Percentiles rank a stretch among this genome's conserved stretches.
phyloP scores from a whole-genome alignment of 139 green algal species.

The Trebouxia sp. region DNA sequence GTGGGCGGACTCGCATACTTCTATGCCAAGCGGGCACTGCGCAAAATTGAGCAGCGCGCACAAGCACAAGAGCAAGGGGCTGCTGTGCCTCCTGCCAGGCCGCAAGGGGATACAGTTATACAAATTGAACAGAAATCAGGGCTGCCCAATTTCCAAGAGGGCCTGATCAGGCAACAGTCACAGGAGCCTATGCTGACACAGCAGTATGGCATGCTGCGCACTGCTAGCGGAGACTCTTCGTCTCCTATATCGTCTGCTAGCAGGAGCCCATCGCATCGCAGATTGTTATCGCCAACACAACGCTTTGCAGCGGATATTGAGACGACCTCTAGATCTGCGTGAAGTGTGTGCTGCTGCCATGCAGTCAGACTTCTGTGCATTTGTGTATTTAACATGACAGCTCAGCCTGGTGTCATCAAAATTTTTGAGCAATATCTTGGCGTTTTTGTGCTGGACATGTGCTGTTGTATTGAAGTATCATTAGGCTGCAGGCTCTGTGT shows the following conservation, averaged over 20 bases:
- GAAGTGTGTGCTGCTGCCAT: too few relatives aligned
- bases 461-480: too few relatives aligned
- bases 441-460: too few relatives aligned
- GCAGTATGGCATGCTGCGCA: neutral
- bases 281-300: neutral
- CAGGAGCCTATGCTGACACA: neutral
- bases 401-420: too few relatives aligned
- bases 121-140: neutral
- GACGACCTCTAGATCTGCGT: too few relatives aligned
- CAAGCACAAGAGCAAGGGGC: neutral
- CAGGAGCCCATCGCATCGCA: neutral
- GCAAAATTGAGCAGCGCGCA: slow-evolving; percentile 14
- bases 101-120: neutral
- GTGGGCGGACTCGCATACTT: slow-evolving; percentile 4
- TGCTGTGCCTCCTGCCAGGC: neutral
- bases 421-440: too few relatives aligned
- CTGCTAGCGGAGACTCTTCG: neutral
- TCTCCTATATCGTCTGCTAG: neutral
- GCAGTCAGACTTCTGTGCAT: too few relatives aligned
- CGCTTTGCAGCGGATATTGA: neutral
- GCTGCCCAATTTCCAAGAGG: too few relatives aligned
- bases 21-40: slow-evolving; percentile 17
- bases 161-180: neutral
- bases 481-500: too few relatives aligned
- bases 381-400: too few relatives aligned